phyloP scores from a whole-genome alignment of 441 rosid species.

The Macaranga tanarius region DNA sequence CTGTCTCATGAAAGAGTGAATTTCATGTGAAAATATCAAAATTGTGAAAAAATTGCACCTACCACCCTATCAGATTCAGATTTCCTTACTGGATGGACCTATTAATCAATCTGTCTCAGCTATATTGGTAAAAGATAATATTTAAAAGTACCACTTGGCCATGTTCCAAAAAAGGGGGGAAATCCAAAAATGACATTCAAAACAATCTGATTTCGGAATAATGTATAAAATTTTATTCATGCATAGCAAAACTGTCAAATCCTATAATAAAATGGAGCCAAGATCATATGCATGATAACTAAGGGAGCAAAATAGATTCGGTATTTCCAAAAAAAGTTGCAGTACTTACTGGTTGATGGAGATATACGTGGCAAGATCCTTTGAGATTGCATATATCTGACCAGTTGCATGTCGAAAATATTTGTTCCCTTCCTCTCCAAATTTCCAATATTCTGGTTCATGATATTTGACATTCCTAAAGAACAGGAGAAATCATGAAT shows the following conservation, averaged over 20 bases:
- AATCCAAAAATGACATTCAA: neutral
- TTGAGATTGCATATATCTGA: conserved; percentile 92
- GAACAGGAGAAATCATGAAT: conserved; percentile 13
- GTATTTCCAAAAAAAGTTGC: neutral
- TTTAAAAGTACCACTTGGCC: neutral
- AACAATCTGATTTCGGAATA: neutral
- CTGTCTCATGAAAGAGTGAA: conserved; percentile 5
- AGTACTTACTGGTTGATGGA: conserved; percentile 69
- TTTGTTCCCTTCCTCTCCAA: conserved; percentile 91
- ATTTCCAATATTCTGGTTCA: conserved; percentile 98
- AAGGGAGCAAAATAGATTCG: neutral
- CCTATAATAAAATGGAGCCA: neutral
- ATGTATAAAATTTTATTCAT: neutral
- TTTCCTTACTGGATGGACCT: neutral
- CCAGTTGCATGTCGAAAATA: conserved; percentile 97
- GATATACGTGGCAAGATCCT: conserved; percentile 82
- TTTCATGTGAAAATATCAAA: conserved; percentile 2
- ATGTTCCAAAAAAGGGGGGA: neutral
- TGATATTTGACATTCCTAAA: conserved; percentile 81
- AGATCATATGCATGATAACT: neutral
- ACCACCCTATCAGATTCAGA: neutral
- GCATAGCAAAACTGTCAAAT: neutral
- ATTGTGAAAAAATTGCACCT: neutral
- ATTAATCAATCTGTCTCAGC: conserved; percentile 1
- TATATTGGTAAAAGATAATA: neutral